Conservation (phyloP, 225 moss, liverwort and hornwort species). For the Takakia lepidozioides region DNA sequence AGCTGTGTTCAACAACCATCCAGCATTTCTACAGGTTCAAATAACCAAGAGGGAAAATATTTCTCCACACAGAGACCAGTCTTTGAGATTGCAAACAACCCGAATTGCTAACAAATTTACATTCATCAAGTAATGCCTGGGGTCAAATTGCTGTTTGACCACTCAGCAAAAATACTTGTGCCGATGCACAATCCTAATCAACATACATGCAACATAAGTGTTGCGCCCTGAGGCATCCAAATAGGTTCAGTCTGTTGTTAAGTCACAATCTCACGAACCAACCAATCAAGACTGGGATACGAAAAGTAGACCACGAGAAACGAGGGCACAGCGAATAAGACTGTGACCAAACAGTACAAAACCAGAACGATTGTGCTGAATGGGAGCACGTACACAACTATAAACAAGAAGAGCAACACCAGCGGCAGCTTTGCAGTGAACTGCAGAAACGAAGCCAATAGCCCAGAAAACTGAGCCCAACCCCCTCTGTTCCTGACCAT, state of each 20-base stretch:
- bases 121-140: no score
- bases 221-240: no score
- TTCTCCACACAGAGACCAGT: no score
- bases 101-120: no score
- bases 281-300: slow-evolving; percentile 88
- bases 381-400: slow-evolving; percentile 76
- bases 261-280: slow-evolving; percentile 69
- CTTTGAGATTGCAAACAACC: no score
- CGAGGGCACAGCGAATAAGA: slow-evolving; percentile 81
- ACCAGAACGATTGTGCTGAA: slow-evolving; percentile 80
- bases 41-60: no score
- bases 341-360: slow-evolving; percentile 58
- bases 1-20: no score
- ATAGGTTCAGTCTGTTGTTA: slow-evolving; percentile 7
- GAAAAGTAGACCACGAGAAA: slow-evolving; percentile 85
- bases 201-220: no score
- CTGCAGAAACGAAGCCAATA: slow-evolving; percentile 43
- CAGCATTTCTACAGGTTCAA: no score
- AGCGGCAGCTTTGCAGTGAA: slow-evolving; percentile 70
- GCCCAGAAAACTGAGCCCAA: slow-evolving; percentile 15
- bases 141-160: no score
- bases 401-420: slow-evolving; percentile 67
- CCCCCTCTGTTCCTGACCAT: slow-evolving; percentile 19
- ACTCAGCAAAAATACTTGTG: no score
- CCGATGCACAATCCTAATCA: no score